Evolutionary conservation across 75 land plant species (phyloP).

Genomic region (Sequoia sempervirens): DNA sequence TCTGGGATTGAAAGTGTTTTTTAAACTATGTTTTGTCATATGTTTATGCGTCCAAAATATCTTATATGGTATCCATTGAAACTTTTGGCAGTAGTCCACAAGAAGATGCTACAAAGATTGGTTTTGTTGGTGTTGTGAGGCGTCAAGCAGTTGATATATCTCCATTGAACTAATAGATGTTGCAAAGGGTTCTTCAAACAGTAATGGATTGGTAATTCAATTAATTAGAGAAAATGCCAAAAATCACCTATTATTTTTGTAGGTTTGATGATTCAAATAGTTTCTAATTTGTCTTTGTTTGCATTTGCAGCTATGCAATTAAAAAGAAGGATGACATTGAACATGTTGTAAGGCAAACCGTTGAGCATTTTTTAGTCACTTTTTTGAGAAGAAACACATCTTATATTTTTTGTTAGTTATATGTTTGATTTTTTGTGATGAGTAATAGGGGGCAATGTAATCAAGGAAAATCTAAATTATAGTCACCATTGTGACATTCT

Average conservation of each 20-base stretch:
- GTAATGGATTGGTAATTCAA: slow-evolving; percentile 6
- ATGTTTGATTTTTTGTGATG: too few species aligned
- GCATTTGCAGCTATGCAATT: slow-evolving; percentile 54
- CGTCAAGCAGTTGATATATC: slow-evolving; percentile 83
- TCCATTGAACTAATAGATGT: slow-evolving; percentile 62
- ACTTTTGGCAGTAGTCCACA: slow-evolving; percentile 55
- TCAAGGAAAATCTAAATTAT: too few species aligned
- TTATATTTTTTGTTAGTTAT: too few species aligned
- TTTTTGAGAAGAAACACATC: too few species aligned
- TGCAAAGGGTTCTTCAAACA: slow-evolving; percentile 63
- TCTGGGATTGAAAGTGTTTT: too few species aligned
- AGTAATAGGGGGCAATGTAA: too few species aligned
- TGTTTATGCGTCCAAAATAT: not conserved
- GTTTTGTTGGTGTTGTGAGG: slow-evolving; percentile 75
- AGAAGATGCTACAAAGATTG: slow-evolving; percentile 76
- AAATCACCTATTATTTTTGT: too few species aligned
- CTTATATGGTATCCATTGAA: not conserved
- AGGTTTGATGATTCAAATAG: too few species aligned
- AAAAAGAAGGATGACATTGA: slow-evolving; percentile 82
- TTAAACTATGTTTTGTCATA: too few species aligned
- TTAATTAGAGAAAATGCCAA: too few species aligned
- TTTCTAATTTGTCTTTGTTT: not conserved
- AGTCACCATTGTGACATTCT: too few species aligned
- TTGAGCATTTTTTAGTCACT: slow-evolving; percentile 9
- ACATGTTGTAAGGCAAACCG: slow-evolving; percentile 75